Conservation (phyloP, 2,329 filamentous ascomycete species). For the Aschersonia sp. region DNA sequence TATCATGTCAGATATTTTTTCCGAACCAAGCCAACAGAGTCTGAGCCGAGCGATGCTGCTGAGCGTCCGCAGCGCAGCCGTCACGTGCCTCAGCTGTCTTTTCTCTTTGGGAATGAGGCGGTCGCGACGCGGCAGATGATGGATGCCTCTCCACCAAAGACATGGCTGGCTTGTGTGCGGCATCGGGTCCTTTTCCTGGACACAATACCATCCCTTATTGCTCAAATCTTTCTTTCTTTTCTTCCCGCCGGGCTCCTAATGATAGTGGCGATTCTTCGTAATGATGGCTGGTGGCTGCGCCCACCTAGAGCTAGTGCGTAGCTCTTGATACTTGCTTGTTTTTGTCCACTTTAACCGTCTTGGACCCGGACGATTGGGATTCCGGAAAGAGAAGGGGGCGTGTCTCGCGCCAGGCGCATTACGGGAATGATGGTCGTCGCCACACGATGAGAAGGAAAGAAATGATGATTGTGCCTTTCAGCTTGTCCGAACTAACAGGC, state of each 20-base stretch:
- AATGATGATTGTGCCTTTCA: not conserved
- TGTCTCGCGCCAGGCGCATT: not conserved
- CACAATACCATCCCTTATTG: not conserved
- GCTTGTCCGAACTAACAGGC: not conserved
- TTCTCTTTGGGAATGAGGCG: no score
- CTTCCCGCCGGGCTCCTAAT: not conserved
- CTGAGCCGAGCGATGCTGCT: not conserved
- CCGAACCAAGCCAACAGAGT: not conserved
- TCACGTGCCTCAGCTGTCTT: no score
- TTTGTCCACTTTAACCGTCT: conserved; percentile 1
- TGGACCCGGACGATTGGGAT: not conserved
- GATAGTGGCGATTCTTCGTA: not conserved
- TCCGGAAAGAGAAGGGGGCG: not conserved
- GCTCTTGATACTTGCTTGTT: conserved; percentile 3
- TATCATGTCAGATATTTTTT: not conserved
- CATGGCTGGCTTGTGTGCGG: no score
- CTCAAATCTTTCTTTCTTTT: not conserved
- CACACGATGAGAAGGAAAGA: not conserved
- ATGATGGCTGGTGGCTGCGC: not conserved
- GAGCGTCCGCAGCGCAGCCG: no score
- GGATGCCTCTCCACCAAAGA: no score
- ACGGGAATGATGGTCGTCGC: not conserved
- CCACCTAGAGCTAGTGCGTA: not conserved
- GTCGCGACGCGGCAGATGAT: no score
- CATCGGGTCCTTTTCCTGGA: not conserved